These are phyloP conservation scores for Colletotrichum tamarilloi DNA, from an alignment of 2,329 filamentous ascomycete genomes.

Conservation along the genomic window DNA sequence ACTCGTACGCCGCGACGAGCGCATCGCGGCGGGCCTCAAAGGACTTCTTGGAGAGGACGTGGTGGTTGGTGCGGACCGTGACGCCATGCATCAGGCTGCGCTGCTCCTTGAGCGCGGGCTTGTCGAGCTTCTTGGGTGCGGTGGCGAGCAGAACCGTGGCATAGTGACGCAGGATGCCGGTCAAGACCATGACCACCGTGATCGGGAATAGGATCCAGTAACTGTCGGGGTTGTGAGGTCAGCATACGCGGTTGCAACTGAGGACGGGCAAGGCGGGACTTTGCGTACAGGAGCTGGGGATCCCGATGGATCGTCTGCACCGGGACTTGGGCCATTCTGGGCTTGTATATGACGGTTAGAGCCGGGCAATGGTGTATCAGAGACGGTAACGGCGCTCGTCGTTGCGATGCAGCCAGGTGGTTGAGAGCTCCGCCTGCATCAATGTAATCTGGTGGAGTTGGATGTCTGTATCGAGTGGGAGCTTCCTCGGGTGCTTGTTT, in stretches of 20 bases:
- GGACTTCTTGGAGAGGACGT: constrained; percentile 79
- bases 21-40: constrained; percentile 86
- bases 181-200: constrained; percentile 97
- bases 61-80: constrained; percentile 84
- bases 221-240: constrained; percentile 63
- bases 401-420: constrained; percentile 9
- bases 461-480: not conserved
- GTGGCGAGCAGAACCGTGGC: constrained; percentile 90
- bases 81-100: constrained; percentile 86
- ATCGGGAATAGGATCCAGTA: constrained; percentile 99
- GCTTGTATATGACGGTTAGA: not conserved
- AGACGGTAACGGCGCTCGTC: constrained; percentile 6
- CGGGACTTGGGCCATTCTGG: constrained; percentile 81
- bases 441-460: constrained; percentile 4
- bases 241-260: constrained; percentile 24
- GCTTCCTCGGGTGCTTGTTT: constrained; percentile 37
- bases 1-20: constrained; percentile 84
- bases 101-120: constrained; percentile 85
- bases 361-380: not conserved
- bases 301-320: constrained; percentile 98
- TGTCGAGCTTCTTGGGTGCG: constrained; percentile 83
- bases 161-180: constrained; percentile 95
- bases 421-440: constrained; percentile 10
- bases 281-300: constrained; percentile 92
- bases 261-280: constrained; percentile 33